Base-by-base conservation (phyloP, 1,284 basidiomycete genomes). In the Boletus semigastroideus region DNA sequence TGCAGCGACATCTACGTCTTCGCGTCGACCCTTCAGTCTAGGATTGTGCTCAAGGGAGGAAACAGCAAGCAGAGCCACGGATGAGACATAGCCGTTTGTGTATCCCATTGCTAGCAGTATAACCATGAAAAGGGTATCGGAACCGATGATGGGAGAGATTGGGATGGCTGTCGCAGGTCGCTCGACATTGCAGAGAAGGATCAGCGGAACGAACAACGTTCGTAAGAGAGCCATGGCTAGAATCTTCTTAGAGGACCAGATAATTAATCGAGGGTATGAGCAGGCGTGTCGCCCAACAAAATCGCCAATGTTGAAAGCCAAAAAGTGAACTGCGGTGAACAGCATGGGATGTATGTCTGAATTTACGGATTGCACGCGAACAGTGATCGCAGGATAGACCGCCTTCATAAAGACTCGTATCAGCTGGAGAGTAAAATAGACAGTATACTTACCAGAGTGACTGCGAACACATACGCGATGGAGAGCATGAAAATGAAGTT, bases 331-430 rank as follows among this genome's bases (percentile, higher is more conserved):
- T 1, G 84, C 79, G 52, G 75, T 84, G 74, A 92, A 90, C 19
- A 91, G 68, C 17, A 89, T 72, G 0, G 83, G 82, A 59, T 83
- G 82, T 12, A 75, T 78, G 38, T 59, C 57, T 16, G 82, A 78
- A 55, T 83, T 83, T 3, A 82, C 82, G 1, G 92, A 80, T 33
- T 70, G 68, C 46, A 95, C 82, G 0, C 86, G 87, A 5, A 85
- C 82, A 4, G 93, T 94, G 52, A 94, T 87, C 0, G 92, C 82
- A 4, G 93, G 93, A 70, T 85, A 94, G 39, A 94, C 84, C 30
- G 91, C 79, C 92, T 94, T 55, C 36, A 31, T 33, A 11, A 51
- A 36, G 43, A 43, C 22, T 22, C 5, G 25, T 20, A 33, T 59
- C 42, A 54, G 51, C 44, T 12, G 5, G 40, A 49, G 13, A 36